Percentiles rank a stretch among this genome's conserved stretches.
These are phyloP conservation scores for Colletotrichum sp. DNA, from an alignment of 2,329 filamentous ascomycete species.

Conservation along the genomic window DNA sequence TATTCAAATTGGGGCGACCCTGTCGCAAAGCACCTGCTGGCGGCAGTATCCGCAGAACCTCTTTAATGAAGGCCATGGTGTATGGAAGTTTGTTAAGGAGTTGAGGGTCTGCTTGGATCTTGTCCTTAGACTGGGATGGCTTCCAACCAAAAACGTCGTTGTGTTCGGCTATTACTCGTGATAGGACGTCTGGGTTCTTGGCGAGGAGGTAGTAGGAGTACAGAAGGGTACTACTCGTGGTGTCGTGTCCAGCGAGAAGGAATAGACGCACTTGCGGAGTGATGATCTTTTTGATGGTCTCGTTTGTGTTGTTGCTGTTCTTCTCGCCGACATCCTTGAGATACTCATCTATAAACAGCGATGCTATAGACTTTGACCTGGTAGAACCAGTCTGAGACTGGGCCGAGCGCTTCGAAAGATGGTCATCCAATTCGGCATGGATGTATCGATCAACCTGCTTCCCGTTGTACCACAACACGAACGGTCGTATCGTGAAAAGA, in stretches of 20 bases:
- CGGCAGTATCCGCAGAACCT: conserved; percentile 57
- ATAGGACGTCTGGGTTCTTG: conserved; percentile 25
- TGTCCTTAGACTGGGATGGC: conserved; percentile 34
- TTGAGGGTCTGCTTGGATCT: conserved; percentile 44
- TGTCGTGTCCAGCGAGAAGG: conserved; percentile 36
- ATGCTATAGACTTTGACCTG: neutral
- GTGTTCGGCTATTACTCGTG: conserved; percentile 30
- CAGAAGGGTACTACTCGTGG: conserved; percentile 30
- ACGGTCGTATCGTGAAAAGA: neutral
- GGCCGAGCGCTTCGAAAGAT: neutral
- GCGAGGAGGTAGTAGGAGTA: conserved; percentile 26
- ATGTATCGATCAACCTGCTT: neutral
- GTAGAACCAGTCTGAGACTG: neutral
- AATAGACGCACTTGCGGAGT: conserved; percentile 32
- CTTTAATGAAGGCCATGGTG: conserved; percentile 58
- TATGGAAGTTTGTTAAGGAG: conserved; percentile 56
- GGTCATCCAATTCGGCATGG: neutral
- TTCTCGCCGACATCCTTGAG: neutral
- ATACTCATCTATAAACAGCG: neutral
- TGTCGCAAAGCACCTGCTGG: conserved; percentile 49
- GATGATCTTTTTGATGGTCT: conserved; percentile 12
- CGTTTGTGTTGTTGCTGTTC: neutral
- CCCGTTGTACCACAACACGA: neutral
- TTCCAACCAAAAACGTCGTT: conserved; percentile 50
- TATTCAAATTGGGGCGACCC: conserved; percentile 36